Conservation (phyloP, 257 asterid genomes). For the Vinca minor region DNA sequence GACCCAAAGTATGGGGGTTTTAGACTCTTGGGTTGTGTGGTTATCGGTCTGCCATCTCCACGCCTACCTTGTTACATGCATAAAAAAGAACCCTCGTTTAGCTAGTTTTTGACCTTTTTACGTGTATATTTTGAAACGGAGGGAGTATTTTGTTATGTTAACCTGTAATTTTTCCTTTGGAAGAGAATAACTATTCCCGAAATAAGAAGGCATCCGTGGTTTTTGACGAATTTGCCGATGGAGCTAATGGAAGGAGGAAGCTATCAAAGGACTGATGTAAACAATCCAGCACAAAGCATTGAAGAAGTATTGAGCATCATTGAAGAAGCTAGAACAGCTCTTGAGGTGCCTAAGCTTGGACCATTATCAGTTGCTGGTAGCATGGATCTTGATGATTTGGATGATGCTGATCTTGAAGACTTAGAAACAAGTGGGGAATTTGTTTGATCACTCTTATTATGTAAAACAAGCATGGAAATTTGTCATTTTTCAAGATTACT, state of each 20-base stretch:
- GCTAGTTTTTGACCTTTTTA: no score
- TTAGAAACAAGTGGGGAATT: constrained; percentile 29
- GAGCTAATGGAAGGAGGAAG: constrained; percentile 38
- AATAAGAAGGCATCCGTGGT: constrained; percentile 36
- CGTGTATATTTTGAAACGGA: not conserved
- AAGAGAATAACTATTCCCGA: constrained; percentile 41
- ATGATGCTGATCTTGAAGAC: constrained; percentile 30
- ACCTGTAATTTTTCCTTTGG: not conserved
- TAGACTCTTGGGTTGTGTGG: no score
- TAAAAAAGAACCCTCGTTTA: no score
- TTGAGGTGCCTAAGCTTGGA: constrained; percentile 9
- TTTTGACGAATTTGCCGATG: constrained; percentile 30
- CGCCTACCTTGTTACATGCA: no score
- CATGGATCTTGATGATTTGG: constrained; percentile 32
- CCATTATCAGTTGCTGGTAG: constrained; percentile 19
- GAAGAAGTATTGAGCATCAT: constrained; percentile 31
- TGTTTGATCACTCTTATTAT: constrained; percentile 23
- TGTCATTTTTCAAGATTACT: not conserved
- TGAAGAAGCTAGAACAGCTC: constrained; percentile 25
- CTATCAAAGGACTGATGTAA: constrained; percentile 25
- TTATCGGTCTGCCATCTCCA: no score
- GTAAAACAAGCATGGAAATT: constrained; percentile 2
- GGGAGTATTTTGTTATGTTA: no score
- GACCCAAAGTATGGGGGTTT: no score
- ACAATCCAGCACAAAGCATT: constrained; percentile 32